Evolutionary conservation across 345 rosid genomes (phyloP).

Genomic region (Aquilaria sinensis): DNA sequence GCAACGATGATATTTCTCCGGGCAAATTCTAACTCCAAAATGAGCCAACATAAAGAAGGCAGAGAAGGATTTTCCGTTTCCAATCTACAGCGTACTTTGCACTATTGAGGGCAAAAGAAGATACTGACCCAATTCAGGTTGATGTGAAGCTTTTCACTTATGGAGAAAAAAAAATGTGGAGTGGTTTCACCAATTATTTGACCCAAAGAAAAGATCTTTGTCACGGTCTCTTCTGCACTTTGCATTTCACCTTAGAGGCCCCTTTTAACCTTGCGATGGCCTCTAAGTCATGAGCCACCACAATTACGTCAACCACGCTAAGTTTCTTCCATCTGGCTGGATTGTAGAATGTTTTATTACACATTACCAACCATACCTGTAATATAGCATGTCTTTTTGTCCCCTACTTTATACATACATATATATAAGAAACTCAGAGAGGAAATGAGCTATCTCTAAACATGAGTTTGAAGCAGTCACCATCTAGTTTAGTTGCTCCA

Average conservation of each 20-base stretch:
- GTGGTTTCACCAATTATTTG: neutral
- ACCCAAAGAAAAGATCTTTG: constrained; percentile 8
- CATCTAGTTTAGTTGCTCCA: too few relatives aligned
- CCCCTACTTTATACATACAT: too few relatives aligned
- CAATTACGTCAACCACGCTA: too few relatives aligned
- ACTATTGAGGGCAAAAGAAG: constrained; percentile 2
- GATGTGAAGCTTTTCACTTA: constrained; percentile 33
- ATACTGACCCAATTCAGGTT: constrained; percentile 8
- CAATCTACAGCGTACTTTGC: neutral
- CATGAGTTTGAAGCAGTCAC: too few relatives aligned
- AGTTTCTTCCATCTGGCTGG: neutral
- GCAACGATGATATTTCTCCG: neutral
- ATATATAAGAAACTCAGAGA: too few relatives aligned
- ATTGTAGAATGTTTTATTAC: too few relatives aligned
- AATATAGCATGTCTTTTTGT: too few relatives aligned
- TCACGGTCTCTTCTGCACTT: constrained; percentile 17
- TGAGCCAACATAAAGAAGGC: neutral
- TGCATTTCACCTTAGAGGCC: neutral
- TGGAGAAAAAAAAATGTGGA: constrained; percentile 6
- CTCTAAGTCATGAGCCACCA: constrained; percentile 21
- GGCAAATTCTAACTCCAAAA: neutral
- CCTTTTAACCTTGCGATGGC: constrained; percentile 12
- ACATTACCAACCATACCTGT: too few relatives aligned
- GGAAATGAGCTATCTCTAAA: too few relatives aligned
- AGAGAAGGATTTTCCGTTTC: constrained; percentile 12